phyloP scores from a whole-genome alignment of 2,329 filamentous ascomycete species.

The Fusarium euwallaceae region DNA sequence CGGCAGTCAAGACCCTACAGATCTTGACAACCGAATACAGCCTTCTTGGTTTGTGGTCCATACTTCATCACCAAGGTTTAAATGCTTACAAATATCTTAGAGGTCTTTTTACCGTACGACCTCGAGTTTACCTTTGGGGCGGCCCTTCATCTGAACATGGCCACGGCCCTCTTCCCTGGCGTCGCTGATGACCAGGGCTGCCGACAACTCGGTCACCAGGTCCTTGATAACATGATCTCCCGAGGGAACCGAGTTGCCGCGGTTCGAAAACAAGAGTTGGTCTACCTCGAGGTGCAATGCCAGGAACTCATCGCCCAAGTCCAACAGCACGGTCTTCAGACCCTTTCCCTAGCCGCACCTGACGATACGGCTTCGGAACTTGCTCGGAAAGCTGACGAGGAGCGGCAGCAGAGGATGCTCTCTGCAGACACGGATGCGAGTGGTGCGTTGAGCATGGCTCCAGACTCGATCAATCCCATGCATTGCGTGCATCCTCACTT shows the following conservation, averaged over 20 bases:
- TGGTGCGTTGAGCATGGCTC: background rate
- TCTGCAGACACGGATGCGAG: background rate
- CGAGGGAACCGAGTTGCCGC: slow-evolving; percentile 52
- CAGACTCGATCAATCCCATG: slow-evolving; percentile 8
- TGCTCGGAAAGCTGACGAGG: background rate
- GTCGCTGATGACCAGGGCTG: slow-evolving; percentile 44
- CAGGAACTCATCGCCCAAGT: slow-evolving; percentile 44
- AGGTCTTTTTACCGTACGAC: slow-evolving; percentile 55
- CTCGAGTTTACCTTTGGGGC: slow-evolving; percentile 55
- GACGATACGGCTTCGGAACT: slow-evolving; percentile 25
- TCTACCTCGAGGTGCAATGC: slow-evolving; percentile 47
- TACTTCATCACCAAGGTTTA: background rate
- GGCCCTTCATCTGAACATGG: slow-evolving; percentile 53
- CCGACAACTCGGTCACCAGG: slow-evolving; percentile 40
- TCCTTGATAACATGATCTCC: slow-evolving; percentile 52
- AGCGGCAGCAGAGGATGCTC: slow-evolving; percentile 11
- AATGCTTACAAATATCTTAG: slow-evolving; percentile 30
- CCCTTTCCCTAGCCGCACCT: slow-evolving; percentile 33
- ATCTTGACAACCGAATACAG: slow-evolving; percentile 54
- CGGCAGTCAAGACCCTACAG: slow-evolving; percentile 55
- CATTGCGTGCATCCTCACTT: slow-evolving; percentile 17
- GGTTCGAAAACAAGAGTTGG: slow-evolving; percentile 51
- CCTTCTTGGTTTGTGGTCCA: slow-evolving; percentile 48
- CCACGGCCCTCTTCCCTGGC: slow-evolving; percentile 52
- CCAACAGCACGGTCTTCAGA: slow-evolving; percentile 46